These are phyloP conservation scores for Populus euphratica DNA, from an alignment of 345 rosid genomes.

Conservation along the genomic window DNA sequence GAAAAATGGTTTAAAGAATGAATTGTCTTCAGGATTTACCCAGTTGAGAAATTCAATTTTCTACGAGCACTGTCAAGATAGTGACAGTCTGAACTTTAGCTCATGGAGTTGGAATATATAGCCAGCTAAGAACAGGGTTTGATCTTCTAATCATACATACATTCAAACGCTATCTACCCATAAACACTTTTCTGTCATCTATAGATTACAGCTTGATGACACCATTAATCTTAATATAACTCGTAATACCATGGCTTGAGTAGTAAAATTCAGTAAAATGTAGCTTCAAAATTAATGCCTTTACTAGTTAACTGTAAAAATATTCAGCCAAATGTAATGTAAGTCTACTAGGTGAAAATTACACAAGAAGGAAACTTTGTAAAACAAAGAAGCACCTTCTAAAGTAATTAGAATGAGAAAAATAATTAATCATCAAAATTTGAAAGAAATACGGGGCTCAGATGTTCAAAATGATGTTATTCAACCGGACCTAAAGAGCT, in stretches of 20 bases:
- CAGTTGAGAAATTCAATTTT: no score
- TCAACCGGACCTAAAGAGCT: not conserved
- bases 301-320: not conserved
- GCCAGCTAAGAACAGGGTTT: not conserved
- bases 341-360: not conserved
- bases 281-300: not conserved
- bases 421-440: not conserved
- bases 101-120: not conserved
- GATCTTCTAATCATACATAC: not conserved
- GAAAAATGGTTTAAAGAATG: not conserved
- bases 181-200: no score
- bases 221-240: not conserved
- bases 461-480: not conserved
- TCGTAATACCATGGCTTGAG: not conserved
- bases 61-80: not conserved
- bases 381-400: conserved; percentile 14
- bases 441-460: not conserved
- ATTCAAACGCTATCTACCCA: not conserved
- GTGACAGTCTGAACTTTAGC: not conserved
- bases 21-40: not conserved
- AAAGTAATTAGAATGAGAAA: not conserved
- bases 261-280: not conserved
- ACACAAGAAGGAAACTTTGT: not conserved
- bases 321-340: not conserved
- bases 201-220: no score